A percentile compares a stretch with the other conserved stretches of the same genome.
Evolutionary conservation across 2,329 filamentous ascomycete species (phyloP).

Genomic region (Beauveria varroae): DNA sequence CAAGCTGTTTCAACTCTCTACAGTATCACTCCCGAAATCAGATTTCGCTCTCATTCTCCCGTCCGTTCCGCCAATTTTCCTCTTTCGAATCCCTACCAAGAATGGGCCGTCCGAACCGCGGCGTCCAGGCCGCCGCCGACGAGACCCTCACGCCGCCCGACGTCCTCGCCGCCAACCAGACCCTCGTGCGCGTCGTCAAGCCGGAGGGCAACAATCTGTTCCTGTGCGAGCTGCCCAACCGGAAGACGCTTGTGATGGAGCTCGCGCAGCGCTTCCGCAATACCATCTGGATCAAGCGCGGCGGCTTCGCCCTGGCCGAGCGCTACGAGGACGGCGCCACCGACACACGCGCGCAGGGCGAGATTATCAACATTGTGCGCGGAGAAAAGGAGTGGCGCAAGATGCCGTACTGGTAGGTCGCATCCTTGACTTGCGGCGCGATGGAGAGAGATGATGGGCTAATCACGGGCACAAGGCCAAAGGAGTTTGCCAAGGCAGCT

Average conservation of each 20-base stretch:
- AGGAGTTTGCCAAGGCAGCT: slow-evolving; percentile 63
- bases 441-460: neutral
- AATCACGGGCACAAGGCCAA: slow-evolving; percentile 50
- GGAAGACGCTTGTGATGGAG: slow-evolving; percentile 65
- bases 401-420: slow-evolving; percentile 68
- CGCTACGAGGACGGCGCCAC: slow-evolving; percentile 46
- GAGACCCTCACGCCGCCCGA: slow-evolving; percentile 56
- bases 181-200: slow-evolving; percentile 70
- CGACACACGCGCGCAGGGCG: slow-evolving; percentile 64
- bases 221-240: slow-evolving; percentile 63
- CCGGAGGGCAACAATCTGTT: slow-evolving; percentile 88
- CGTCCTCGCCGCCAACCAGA: slow-evolving; percentile 52
- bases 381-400: slow-evolving; percentile 93
- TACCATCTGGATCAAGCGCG: slow-evolving; percentile 87
- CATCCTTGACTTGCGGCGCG: neutral
- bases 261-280: slow-evolving; percentile 80
- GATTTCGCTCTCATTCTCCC: no score
- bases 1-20: no score
- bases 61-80: no score
- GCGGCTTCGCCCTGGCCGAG: slow-evolving; percentile 81
- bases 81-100: no score
- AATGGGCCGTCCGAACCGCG: slow-evolving; percentile 53
- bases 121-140: slow-evolving; percentile 68
- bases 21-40: no score
- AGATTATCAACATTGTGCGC: slow-evolving; percentile 87